Percentiles rank a stretch among this genome's conserved stretches.
Conservation (phyloP, 2,329 filamentous ascomycete species). For the Cercospora zeina region DNA sequence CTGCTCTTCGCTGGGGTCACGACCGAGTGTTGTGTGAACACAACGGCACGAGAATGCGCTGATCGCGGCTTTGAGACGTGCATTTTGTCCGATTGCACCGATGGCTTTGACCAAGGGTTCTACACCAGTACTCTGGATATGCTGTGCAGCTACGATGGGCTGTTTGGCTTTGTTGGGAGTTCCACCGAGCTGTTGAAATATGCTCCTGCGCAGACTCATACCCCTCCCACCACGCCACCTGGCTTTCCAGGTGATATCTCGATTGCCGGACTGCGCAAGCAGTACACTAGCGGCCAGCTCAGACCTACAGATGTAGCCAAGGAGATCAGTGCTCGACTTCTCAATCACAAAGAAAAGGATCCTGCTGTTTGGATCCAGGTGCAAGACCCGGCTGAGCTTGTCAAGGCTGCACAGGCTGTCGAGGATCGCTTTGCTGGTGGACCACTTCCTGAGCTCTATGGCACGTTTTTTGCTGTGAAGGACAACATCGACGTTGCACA, state of each 20-base stretch:
- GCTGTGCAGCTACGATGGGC: conserved; percentile 53
- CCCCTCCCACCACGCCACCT: conserved; percentile 43
- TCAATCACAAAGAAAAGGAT: conserved; percentile 51
- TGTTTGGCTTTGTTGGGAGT: conserved; percentile 52
- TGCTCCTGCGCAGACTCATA: conserved; percentile 40
- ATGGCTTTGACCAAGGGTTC: conserved; percentile 52
- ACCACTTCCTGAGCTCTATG: conserved; percentile 55
- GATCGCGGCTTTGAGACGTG: conserved; percentile 64
- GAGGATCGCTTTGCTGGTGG: conserved; percentile 44
- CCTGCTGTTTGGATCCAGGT: conserved; percentile 56
- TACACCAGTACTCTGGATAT: conserved; percentile 53
- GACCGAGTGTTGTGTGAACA: conserved; percentile 60
- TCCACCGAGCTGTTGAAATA: conserved; percentile 46
- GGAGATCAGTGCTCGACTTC: conserved; percentile 50
- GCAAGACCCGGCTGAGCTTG: conserved; percentile 43
- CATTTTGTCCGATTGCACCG: conserved; percentile 52
- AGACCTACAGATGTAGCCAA: conserved; percentile 48
- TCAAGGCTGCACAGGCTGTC: conserved; percentile 47
- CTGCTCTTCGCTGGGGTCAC: conserved; percentile 60
- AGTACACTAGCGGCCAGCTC: conserved; percentile 49
- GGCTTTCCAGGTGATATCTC: conserved; percentile 48
- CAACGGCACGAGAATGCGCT: conserved; percentile 58
- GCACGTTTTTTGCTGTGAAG: conserved; percentile 59
- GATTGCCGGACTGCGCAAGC: conserved; percentile 46
- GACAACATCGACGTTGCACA: conserved; percentile 58